Percentiles rank a stretch among this genome's conserved stretches.
phyloP scores from a whole-genome alignment of 2,329 filamentous ascomycete species.

The Diaporthe destruens region DNA sequence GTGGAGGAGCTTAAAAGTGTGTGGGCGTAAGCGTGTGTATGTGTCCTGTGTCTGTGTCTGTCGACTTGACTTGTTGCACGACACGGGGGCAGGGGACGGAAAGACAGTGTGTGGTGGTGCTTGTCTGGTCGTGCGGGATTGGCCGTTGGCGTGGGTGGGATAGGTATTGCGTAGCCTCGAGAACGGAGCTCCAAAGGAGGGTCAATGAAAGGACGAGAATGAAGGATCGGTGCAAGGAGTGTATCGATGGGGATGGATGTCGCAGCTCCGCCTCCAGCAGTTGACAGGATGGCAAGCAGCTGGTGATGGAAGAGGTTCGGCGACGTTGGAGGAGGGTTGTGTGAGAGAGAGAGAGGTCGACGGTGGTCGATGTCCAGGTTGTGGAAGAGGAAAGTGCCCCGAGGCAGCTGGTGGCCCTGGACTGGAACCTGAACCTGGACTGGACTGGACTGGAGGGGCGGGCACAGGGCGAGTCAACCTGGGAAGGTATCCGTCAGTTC shows the following conservation, averaged over 20 bases:
- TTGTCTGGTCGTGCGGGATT: constrained; percentile 40
- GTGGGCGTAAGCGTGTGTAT: not conserved
- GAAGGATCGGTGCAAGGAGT: constrained; percentile 40
- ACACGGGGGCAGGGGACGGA: constrained; percentile 32
- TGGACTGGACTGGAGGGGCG: not conserved
- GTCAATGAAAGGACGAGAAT: constrained; percentile 43
- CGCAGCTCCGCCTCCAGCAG: constrained; percentile 33
- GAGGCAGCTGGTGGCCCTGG: constrained; percentile 15
- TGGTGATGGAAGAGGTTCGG: constrained; percentile 31
- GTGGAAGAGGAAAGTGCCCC: constrained; percentile 34
- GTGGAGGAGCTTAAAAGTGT: constrained; percentile 10
- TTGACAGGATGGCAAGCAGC: constrained; percentile 35
- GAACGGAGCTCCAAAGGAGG: constrained; percentile 42
- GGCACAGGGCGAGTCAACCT: constrained; percentile 31
- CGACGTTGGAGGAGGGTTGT: constrained; percentile 23
- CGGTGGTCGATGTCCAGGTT: constrained; percentile 27
- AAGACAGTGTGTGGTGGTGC: constrained; percentile 38
- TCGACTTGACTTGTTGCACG: constrained; percentile 30
- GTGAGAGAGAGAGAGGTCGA: constrained; percentile 36
- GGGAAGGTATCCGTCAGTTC: constrained; percentile 30
- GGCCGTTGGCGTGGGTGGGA: constrained; percentile 32
- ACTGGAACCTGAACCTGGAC: not conserved
- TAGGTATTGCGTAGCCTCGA: constrained; percentile 35
- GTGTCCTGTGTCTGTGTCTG: constrained; percentile 20
- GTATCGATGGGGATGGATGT: constrained; percentile 36